Conservation (phyloP, 2,329 filamentous ascomycete genomes). For the Penicillium nordicum region DNA sequence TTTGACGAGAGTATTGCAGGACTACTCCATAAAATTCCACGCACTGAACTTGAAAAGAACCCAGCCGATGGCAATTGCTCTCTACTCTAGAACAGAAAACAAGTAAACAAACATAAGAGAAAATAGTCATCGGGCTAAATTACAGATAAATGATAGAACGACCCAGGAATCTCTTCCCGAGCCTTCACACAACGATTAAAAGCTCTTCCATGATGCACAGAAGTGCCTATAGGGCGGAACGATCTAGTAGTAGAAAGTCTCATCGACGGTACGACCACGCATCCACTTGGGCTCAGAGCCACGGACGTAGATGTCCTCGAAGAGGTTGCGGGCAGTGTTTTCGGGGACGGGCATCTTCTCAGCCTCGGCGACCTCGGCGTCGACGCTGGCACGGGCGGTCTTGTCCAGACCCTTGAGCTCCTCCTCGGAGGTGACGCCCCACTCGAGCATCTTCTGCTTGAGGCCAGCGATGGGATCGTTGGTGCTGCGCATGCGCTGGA, state of each 20-base stretch:
- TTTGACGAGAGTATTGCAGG: background rate
- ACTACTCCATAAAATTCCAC: background rate
- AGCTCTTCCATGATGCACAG: constrained; percentile 13
- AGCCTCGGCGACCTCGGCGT: constrained; percentile 82
- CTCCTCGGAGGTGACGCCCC: constrained; percentile 85
- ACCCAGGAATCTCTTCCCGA: constrained; percentile 16
- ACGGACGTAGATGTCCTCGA: constrained; percentile 91
- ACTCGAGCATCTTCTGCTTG: constrained; percentile 97
- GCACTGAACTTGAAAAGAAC: background rate
- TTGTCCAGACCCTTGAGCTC: constrained; percentile 97
- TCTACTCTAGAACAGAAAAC: constrained; percentile 28
- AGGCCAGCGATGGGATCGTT: constrained; percentile 97
- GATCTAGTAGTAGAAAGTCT: constrained; percentile 77
- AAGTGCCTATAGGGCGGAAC: constrained; percentile 9
- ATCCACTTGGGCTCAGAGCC: constrained; percentile 86
- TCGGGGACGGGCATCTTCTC: constrained; percentile 85
- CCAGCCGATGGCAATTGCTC: constrained; percentile 22
- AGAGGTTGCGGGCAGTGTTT: constrained; percentile 75
- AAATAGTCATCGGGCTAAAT: constrained; percentile 38
- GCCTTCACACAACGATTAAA: constrained; percentile 9
- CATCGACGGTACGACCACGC: constrained; percentile 81
- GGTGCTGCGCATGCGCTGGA: constrained; percentile 98
- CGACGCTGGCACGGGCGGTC: constrained; percentile 79
- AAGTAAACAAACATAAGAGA: constrained; percentile 26
- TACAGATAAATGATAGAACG: constrained; percentile 35